phyloP scores from a whole-genome alignment of 106 monocot species.

The Dendrobium nobile region DNA sequence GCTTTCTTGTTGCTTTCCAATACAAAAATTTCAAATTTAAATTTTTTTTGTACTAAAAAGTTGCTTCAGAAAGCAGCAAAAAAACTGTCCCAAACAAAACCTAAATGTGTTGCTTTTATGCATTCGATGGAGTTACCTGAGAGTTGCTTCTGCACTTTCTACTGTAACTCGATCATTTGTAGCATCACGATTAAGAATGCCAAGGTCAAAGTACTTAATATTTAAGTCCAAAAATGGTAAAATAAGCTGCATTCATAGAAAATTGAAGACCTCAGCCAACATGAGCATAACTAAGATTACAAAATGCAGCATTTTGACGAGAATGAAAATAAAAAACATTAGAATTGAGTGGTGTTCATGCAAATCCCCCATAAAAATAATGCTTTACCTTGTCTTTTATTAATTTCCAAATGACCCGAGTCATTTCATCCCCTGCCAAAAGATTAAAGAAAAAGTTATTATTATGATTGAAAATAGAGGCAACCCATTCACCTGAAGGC shows the following conservation, averaged over 20 bases:
- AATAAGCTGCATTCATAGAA: slow-evolving; percentile 47
- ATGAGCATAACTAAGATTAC: neutral
- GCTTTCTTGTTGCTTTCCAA: too few species aligned
- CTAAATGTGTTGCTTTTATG: neutral
- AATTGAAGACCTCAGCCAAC: neutral
- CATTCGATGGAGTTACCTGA: slow-evolving; percentile 32
- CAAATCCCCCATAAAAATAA: neutral
- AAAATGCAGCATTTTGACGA: neutral
- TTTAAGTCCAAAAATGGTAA: slow-evolving; percentile 72
- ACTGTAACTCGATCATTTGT: slow-evolving; percentile 71
- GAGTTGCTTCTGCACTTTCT: slow-evolving; percentile 72
- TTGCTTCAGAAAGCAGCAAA: too few species aligned
- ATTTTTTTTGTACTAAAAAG: too few species aligned
- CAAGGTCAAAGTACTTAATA: slow-evolving; percentile 72
- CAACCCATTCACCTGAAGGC: neutral
- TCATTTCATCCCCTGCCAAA: slow-evolving; percentile 74
- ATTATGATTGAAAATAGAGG: neutral
- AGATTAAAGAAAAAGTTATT: neutral
- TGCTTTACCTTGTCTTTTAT: slow-evolving; percentile 60
- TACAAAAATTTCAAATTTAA: too few species aligned
- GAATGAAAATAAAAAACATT: neutral
- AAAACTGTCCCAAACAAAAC: too few species aligned
- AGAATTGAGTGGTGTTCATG: too few species aligned
- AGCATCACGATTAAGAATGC: slow-evolving; percentile 66
- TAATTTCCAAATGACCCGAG: slow-evolving; percentile 63